Percentiles rank a stretch among this genome's conserved stretches.
phyloP scores from a whole-genome alignment of 441 rosid species.

The Erysimum pusillum region DNA sequence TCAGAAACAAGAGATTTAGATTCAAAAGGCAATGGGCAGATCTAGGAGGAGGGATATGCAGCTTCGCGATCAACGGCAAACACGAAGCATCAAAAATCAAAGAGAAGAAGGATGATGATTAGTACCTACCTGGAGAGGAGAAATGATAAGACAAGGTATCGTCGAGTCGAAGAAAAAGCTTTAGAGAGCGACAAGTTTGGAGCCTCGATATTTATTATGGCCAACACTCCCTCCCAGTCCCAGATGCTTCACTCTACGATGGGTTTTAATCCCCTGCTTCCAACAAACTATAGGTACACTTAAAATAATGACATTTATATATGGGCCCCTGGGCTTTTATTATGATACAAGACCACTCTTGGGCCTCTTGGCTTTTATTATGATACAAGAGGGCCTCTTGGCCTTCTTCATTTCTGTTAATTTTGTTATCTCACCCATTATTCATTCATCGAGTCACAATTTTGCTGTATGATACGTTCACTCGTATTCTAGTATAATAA shows the following conservation, averaged over 20 bases:
- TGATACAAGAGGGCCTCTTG: background rate
- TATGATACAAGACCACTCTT: background rate
- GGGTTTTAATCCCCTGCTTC: constrained; percentile 35
- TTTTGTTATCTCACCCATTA: background rate
- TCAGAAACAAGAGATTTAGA: background rate
- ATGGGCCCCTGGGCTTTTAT: background rate
- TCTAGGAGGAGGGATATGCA: constrained; percentile 1
- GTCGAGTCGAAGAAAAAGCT: constrained; percentile 33
- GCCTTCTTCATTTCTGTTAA: background rate
- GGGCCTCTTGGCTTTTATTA: background rate
- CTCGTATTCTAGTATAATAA: too few species aligned
- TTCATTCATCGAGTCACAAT: background rate
- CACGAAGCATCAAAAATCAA: background rate
- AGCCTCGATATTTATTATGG: background rate
- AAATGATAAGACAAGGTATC: constrained; percentile 12
- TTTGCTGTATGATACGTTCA: background rate
- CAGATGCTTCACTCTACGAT: background rate
- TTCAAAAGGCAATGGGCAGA: constrained; percentile 11
- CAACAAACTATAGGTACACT: background rate
- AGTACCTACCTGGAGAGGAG: constrained; percentile 38
- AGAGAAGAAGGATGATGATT: background rate
- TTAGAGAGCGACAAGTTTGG: constrained; percentile 13
- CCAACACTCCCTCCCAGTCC: constrained; percentile 5
- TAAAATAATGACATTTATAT: too few species aligned
- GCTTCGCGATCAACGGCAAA: background rate